Percentiles rank a stretch among this genome's conserved stretches.
These are phyloP conservation scores for Tolypocladium cylindrosporum DNA, from an alignment of 2,329 filamentous ascomycete genomes.

Conservation along the genomic window DNA sequence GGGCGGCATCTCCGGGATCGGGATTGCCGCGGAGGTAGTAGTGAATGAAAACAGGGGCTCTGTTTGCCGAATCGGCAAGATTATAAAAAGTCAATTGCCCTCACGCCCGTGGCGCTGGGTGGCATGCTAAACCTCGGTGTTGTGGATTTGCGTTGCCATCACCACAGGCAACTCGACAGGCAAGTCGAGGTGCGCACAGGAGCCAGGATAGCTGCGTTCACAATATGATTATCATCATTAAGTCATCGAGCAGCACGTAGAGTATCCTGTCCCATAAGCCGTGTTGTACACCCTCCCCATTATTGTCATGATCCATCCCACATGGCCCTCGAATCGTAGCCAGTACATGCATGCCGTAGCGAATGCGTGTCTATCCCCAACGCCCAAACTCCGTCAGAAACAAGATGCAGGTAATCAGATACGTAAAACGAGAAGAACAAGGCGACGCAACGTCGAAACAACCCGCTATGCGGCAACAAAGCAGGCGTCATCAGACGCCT, in stretches of 20 bases:
- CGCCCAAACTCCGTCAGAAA: slow-evolving; percentile 15
- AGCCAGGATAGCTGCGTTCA: neutral
- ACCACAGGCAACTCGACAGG: neutral
- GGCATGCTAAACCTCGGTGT: neutral
- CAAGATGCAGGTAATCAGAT: neutral
- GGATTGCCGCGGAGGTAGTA: neutral
- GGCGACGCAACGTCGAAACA: slow-evolving; percentile 2
- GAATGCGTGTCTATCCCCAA: slow-evolving; percentile 15
- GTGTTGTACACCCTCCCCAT: neutral
- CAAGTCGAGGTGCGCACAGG: neutral
- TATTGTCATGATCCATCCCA: neutral
- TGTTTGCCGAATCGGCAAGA: neutral
- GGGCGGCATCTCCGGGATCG: neutral
- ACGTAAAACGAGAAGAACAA: neutral
- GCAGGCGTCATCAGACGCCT: neutral
- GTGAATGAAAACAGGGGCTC: neutral
- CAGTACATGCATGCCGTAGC: slow-evolving; percentile 7
- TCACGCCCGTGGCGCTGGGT: neutral
- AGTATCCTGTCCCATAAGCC: neutral
- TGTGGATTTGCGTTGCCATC: neutral
- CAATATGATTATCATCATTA: neutral
- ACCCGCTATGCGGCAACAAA: neutral
- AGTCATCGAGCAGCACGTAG: neutral
- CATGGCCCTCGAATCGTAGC: slow-evolving; percentile 3
- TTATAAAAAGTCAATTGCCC: neutral